Base-by-base conservation (phyloP, 2,329 filamentous ascomycete genomes). In the Colletotrichum orchidophilum region DNA sequence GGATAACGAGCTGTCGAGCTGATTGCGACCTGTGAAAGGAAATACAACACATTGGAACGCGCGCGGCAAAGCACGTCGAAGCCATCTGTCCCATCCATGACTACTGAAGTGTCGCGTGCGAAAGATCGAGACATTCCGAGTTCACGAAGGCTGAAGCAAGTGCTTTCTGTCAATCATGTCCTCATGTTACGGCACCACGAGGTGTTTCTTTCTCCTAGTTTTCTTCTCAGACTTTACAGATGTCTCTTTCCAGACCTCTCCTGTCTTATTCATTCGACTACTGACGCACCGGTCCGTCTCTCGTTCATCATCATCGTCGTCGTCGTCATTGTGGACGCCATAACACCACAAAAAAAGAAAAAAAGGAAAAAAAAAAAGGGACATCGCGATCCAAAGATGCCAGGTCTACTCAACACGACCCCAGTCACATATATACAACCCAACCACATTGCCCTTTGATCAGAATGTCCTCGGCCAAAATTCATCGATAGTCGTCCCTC, bases 401-500 rank as follows among this genome's bases (percentile, higher is more conserved):
- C 39, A 18, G 6, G 18, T 3, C 18, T 46, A 15, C 39, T 46
- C 39, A n/a, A 21, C 18, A n/a, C n/a, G n/a, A n/a, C n/a, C n/a
- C 18, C 39, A 21, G 15, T 46, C 39, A 18, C 18, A n/a, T n/a
- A 46, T 11, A 8, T 8, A 46, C 39, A 46, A 18, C 39, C 21
- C 18, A 46, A 46, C 27, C 21, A 26, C 49, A 15, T 31, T 49
- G 18, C 15, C 33, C 57, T 27, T 26, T 42, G 9, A 52, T 31
- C 59, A 7, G 31, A n/a, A 24, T 3, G 12, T 29, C 39, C n/a
- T 49, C n/a, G 8, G 11, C 2, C 8, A 42, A n/a, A n/a, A 8
- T 3, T 59, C 49, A 59, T 54, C 65, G 46, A 29, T 60, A 63
- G 39, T 71, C 65, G n/a, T 71, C 63, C 18, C 69, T 70, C 69